Percentiles rank a stretch among this genome's conserved stretches.
Evolutionary conservation across 371 early-diverging fungal species (phyloP).

Genomic region (Choanephora cucurbitarum): DNA sequence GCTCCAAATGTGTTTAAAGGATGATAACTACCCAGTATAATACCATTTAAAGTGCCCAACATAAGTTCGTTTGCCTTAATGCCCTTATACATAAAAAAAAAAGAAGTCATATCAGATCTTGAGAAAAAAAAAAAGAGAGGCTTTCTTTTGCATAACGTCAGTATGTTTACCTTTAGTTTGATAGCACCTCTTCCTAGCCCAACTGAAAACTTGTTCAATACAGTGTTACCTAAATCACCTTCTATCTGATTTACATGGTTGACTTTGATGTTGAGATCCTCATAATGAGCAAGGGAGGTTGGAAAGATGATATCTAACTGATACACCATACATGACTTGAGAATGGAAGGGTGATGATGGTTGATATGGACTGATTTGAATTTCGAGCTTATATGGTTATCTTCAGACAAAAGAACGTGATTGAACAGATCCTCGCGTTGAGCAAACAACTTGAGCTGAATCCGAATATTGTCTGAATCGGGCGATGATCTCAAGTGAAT

Average conservation of each 20-base stretch:
- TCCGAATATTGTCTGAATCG: background rate
- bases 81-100: too few relatives aligned
- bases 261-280: constrained; percentile 1
- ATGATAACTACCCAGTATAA: constrained; percentile 14
- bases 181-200: constrained; percentile 21
- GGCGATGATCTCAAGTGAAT: constrained; percentile 1
- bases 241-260: constrained; percentile 9
- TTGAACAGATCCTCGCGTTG: constrained; percentile 5
- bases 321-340: constrained; percentile 10
- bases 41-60: constrained; percentile 14
- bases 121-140: too few relatives aligned
- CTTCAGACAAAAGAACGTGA: constrained; percentile 2
- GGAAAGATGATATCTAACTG: constrained; percentile 13
- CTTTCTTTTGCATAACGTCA: background rate
- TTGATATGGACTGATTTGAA: constrained; percentile 12
- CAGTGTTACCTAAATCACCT: constrained; percentile 10
- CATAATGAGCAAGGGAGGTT: background rate
- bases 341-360: constrained; percentile 3
- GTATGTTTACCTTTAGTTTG: constrained; percentile 11
- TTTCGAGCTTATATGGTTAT: background rate
- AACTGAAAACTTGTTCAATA: constrained; percentile 9
- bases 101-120: too few relatives aligned
- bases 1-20: constrained; percentile 10
- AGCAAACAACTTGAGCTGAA: constrained; percentile 1
- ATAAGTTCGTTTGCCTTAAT: constrained; percentile 7